These are phyloP conservation scores for Phanerochaete sordida DNA, from an alignment of 768 basidiomycete genomes.

Conservation along the genomic window DNA sequence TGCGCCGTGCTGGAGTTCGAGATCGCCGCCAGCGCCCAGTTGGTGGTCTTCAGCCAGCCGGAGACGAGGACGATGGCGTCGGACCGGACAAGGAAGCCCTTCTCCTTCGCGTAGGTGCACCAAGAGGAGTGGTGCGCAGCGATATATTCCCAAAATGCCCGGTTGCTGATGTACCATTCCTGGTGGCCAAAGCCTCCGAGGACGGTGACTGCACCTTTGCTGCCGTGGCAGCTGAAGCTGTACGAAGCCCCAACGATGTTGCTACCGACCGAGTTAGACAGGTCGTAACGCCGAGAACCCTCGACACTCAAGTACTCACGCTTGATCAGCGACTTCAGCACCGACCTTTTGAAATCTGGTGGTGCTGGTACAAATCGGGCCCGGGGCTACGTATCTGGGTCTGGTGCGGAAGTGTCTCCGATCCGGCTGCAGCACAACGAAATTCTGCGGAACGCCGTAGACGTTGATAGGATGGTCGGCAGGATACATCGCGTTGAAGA, in stretches of 20 bases:
- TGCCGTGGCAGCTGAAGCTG: not conserved
- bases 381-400: not conserved
- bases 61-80: slow-evolving; percentile 13
- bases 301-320: too few species aligned
- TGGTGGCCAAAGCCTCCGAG: not conserved
- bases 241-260: not conserved
- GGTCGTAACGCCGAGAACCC: too few species aligned
- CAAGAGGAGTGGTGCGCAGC: slow-evolving; percentile 2
- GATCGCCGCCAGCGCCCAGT: slow-evolving; percentile 15
- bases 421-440: not conserved
- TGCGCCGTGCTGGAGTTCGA: not conserved
- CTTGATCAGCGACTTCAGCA: too few species aligned
- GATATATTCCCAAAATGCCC: slow-evolving; percentile 5
- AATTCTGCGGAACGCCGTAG: not conserved
- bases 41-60: slow-evolving; percentile 15
- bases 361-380: not conserved
- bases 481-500: slow-evolving; percentile 13
- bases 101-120: slow-evolving; percentile 8
- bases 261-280: too few species aligned
- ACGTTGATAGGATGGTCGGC: not conserved
- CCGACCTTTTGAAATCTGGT: not conserved
- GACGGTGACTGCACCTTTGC: not conserved
- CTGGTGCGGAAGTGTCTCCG: not conserved
- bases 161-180: not conserved
- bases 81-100: not conserved